phyloP scores from a whole-genome alignment of 1,284 basidiomycete species.

The Binderoboletus segoi region DNA sequence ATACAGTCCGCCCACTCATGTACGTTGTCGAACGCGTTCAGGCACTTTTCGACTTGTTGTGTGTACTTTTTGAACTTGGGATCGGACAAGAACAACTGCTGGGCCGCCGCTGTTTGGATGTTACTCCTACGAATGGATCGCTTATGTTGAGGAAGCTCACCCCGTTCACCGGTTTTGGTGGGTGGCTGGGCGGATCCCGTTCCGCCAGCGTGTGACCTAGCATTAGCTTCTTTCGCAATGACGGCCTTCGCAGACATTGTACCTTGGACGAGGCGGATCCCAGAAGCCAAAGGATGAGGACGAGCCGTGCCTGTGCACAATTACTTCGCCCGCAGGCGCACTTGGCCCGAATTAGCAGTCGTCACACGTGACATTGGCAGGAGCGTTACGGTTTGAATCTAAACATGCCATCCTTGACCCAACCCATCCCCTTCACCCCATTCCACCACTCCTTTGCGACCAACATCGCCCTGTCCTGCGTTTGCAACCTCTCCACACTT shows the following conservation, averaged over 20 bases:
- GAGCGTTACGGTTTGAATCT: conserved; percentile 4
- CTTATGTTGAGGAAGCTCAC: conserved; percentile 37
- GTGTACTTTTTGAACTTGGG: conserved; percentile 97
- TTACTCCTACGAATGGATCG: conserved; percentile 2
- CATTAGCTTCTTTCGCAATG: conserved; percentile 22
- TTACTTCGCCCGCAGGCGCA: background rate
- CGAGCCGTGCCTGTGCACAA: background rate
- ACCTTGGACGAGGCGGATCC: conserved; percentile 21
- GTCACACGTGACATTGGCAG: conserved; percentile 23
- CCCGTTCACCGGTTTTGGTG: conserved; percentile 48
- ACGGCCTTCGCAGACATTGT: conserved; percentile 24
- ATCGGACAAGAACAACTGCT: conserved; percentile 68
- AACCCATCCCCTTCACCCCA: conserved; percentile 34
- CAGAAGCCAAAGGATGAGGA: conserved; percentile 9
- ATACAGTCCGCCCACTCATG: conserved; percentile 99
- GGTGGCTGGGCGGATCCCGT: conserved; percentile 39
- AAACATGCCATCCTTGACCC: conserved; percentile 19
- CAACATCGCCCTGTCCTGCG: conserved; percentile 35
- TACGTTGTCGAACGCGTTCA: conserved; percentile 93
- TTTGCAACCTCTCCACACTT: conserved; percentile 31
- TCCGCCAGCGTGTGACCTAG: conserved; percentile 12
- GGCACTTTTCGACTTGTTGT: conserved; percentile 87
- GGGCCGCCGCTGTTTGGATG: conserved; percentile 40
- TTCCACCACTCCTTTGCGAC: conserved; percentile 40
- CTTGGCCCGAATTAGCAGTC: conserved; percentile 8